Evolutionary conservation across 2,329 filamentous ascomycete genomes (phyloP), one percentile per base, ranked within the genome.

Genomic region (Fusarium longipes): DNA sequence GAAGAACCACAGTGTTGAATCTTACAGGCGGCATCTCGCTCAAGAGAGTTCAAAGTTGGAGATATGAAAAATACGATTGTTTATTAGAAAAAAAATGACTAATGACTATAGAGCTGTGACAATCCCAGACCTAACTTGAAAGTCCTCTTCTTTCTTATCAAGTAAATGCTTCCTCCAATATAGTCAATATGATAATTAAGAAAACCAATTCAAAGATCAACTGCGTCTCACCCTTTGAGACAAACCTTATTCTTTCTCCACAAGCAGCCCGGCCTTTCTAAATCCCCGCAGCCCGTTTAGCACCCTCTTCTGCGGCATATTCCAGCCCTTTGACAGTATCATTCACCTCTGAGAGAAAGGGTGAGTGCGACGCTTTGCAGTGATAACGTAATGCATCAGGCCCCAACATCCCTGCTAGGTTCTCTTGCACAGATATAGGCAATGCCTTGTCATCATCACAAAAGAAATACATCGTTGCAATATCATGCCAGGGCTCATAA

Each of bases 401-500:
- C 0, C 68, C 66, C 0, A 70, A 15, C 7, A 54, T 18, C 6
- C 12, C 14, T 20, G 72, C 73, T 63, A 75, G 69, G 11, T 62
- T 53, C 10, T 66, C 36, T 35, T 75, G 73, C 1, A 67, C 61
- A 0, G 45, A 45, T 4, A 71, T 25, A 10, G 68, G 61, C 2
- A 75, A 35, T 9, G 71, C 74, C 17, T 74, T 57, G 45, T 74
- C 74, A 1, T 70, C 45, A 8, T 70, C 57, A 30, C 62, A 70
- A 29, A 68, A 66, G 44, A 76, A 68, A 57, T 70, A 75, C 58
- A 70, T 67, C 32, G 60, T 67, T 27, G 70, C 61, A 10, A 76
- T 70, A n/a, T 73, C 70, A 14, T 73, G 51, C 74, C 74, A 76
- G 5, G 74, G 72, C 38, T 73, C 74, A 14, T 70, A 72, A n/a